Base-by-base conservation (phyloP, 2,329 filamentous ascomycete genomes). In the Penicillium psychrosexuale region DNA sequence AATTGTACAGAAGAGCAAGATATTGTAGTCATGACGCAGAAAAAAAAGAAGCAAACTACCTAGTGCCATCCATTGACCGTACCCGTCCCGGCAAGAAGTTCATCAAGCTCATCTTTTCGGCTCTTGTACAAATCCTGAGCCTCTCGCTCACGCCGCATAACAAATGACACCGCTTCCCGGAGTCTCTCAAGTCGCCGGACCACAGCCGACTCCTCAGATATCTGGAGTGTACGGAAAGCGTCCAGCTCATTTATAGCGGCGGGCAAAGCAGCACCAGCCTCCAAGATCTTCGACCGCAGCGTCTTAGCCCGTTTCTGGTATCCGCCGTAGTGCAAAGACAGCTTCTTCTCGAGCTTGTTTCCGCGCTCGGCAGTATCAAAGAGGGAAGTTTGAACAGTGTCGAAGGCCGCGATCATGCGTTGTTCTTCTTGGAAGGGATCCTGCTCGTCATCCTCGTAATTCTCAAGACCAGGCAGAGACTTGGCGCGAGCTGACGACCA, bases 331-430 rank as follows among this genome's bases (percentile, higher is more conserved):
- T 94, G 87, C 51, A 96, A 80, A 0, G 82, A 80, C n/a, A 99
- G 83, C 75, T 94, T 97, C 82, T 96, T 96, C 75, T 97, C 92
- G 1, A 96, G 78, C 73, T 93, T 95, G 69, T 91, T 90, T 51
- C 89, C 90, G 54, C 87, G 83, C 64, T 93, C 87, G 3, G 92
- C 94, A 0, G 86, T 85, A 3, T 82, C 78, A 63, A 89, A 82
- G 59, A 96, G 88, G 8, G 82, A 80, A 44, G 89, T 83, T 73
- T 94, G 89, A 1, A 91, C 82, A 43, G 81, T 81, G 59, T 94
- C 86, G 61, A 96, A 94, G 2, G 89, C 85, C 62, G 84, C 78
- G 31, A 82, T 81, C 78, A 93, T 84, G 28, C 84, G 76, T 15
- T 78, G 74, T 57, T 81, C 77, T 62, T 85, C 81, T 43, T 65